Evolutionary conservation across 306 rosid species (phyloP).

Genomic region (Fragaria ananassa): DNA sequence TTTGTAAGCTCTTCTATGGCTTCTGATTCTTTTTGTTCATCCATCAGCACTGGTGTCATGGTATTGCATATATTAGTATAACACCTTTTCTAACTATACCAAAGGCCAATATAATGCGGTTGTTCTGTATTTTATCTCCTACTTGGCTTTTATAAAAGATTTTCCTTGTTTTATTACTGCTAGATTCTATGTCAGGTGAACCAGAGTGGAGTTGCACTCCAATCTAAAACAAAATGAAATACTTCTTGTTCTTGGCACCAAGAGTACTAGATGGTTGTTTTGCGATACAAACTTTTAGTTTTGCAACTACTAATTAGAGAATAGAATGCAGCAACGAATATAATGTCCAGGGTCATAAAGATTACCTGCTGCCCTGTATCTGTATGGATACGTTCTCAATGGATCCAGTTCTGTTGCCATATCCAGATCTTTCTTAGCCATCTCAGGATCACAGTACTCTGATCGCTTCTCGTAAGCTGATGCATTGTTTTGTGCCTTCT

Average conservation of each 20-base stretch:
- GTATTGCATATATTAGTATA: constrained; percentile 25
- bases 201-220: not conserved
- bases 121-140: not conserved
- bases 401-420: constrained; percentile 67
- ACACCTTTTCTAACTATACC: not conserved
- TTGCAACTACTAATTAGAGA: not conserved
- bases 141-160: not conserved
- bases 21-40: constrained; percentile 76
- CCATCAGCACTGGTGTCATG: constrained; percentile 69
- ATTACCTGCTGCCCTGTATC: constrained; percentile 90
- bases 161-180: not conserved
- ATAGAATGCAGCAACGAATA: not conserved
- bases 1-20: constrained; percentile 69
- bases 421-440: constrained; percentile 69
- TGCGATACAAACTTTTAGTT: not conserved
- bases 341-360: not conserved
- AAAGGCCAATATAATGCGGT: not conserved
- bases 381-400: constrained; percentile 72
- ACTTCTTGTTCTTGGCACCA: not conserved
- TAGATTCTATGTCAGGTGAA: not conserved
- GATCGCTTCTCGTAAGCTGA: constrained; percentile 89
- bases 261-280: not conserved
- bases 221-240: not conserved
- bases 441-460: constrained; percentile 73
- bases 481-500: constrained; percentile 61